phyloP scores from a whole-genome alignment of 805 yeast species.

The Saccharomyces paradoxus region DNA sequence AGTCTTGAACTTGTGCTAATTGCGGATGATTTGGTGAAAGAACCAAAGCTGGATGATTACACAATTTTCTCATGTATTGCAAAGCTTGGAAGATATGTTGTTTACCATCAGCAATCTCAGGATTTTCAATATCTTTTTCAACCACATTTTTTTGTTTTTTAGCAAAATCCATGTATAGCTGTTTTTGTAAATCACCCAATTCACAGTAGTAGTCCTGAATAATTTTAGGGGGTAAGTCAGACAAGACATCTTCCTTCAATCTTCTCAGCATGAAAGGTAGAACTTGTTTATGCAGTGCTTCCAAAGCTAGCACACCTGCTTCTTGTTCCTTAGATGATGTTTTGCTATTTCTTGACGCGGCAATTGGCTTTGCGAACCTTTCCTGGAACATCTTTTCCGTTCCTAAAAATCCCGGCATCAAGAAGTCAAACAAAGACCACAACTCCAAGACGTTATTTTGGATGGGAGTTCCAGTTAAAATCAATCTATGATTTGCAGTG shows the following conservation, averaged over 20 bases:
- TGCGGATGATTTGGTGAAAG: conserved; percentile 78
- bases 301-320: conserved; percentile 91
- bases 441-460: conserved; percentile 93
- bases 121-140: conserved; percentile 49
- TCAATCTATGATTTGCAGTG: conserved; percentile 79
- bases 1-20: conserved; percentile 53
- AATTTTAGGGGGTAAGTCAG: conserved; percentile 95
- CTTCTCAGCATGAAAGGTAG: conserved; percentile 94
- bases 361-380: conserved; percentile 94
- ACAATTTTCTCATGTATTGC: conserved; percentile 92
- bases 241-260: conserved; percentile 88
- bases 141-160: conserved; percentile 72
- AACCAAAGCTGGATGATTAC: conserved; percentile 94
- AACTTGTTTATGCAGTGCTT: conserved; percentile 92
- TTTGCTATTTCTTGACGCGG: conserved; percentile 83
- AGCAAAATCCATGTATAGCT: conserved; percentile 82
- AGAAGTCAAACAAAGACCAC: conserved; percentile 95
- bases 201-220: conserved; percentile 98
- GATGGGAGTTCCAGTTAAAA: conserved; percentile 94
- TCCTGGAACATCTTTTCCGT: conserved; percentile 91
- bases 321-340: conserved; percentile 91
- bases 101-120: conserved; percentile 47
- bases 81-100: conserved; percentile 95
- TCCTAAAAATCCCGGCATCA: conserved; percentile 98
- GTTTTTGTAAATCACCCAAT: conserved; percentile 80